phyloP scores from a whole-genome alignment of 2,329 filamentous ascomycete species.

The Epichloe coenophiala region DNA sequence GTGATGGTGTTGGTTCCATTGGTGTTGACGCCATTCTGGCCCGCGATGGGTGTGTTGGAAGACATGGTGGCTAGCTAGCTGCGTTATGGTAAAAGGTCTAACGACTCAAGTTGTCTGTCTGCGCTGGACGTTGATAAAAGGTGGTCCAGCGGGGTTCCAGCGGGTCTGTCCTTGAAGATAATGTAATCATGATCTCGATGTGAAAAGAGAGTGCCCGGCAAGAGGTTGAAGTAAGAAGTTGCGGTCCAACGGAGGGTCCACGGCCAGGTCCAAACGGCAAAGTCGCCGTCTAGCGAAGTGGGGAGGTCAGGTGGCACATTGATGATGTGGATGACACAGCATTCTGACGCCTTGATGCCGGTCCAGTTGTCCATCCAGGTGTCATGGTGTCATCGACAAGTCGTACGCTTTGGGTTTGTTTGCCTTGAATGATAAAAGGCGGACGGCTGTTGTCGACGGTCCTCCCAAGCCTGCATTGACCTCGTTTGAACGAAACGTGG shows the following conservation, averaged over 20 bases:
- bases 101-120: too few relatives aligned
- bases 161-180: neutral
- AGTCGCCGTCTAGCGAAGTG: neutral
- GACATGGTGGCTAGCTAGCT: conserved; percentile 2
- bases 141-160: neutral
- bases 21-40: conserved; percentile 12
- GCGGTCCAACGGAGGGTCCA: too few relatives aligned
- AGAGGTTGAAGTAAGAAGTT: neutral
- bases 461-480: neutral
- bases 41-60: conserved; percentile 6
- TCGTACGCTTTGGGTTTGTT: neutral
- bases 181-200: neutral
- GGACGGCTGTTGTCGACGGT: neutral
- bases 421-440: neutral
- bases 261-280: neutral
- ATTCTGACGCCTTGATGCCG: neutral
- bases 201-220: neutral
- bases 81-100: neutral
- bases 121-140: neutral
- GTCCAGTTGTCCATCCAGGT: neutral
- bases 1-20: conserved; percentile 8
- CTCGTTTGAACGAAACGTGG: neutral
- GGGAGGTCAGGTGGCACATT: neutral
- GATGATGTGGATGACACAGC: neutral
- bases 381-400: neutral